Conservation (phyloP, 106 monocot genomes). For the Dactylorhiza incarnata region DNA sequence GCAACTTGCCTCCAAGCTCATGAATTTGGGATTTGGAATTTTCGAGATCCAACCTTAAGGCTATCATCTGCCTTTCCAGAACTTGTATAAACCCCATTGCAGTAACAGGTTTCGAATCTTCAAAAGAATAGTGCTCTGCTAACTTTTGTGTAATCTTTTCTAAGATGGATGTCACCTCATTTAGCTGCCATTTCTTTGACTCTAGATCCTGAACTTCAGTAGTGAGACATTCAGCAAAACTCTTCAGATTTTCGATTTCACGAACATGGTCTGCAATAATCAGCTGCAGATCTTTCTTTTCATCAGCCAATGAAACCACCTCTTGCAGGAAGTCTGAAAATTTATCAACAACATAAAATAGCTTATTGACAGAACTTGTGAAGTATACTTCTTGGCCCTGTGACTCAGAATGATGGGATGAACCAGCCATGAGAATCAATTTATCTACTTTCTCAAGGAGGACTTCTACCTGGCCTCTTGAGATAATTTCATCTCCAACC, state of each 20-base stretch:
- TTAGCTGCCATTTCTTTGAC: slow-evolving; percentile 34
- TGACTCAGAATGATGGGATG: slow-evolving; percentile 19
- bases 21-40: slow-evolving; percentile 52
- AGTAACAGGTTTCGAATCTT: slow-evolving; percentile 40
- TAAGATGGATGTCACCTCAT: slow-evolving; percentile 38
- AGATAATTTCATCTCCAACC: slow-evolving; percentile 20
- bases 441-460: slow-evolving; percentile 60
- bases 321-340: slow-evolving; percentile 30
- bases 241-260: slow-evolving; percentile 56
- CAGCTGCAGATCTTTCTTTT: slow-evolving; percentile 68
- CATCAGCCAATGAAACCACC: slow-evolving; percentile 27
- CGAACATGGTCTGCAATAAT: slow-evolving; percentile 28
- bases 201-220: slow-evolving; percentile 32
- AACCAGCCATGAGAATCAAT: slow-evolving; percentile 22
- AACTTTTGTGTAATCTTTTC: slow-evolving; percentile 55
- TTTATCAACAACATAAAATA: slow-evolving; percentile 57
- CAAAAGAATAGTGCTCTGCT: slow-evolving; percentile 33
- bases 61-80: slow-evolving; percentile 47
- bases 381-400: slow-evolving; percentile 13
- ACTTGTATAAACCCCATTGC: slow-evolving; percentile 34
- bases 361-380: slow-evolving; percentile 52
- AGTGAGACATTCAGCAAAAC: slow-evolving; percentile 28
- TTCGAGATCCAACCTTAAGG: slow-evolving; percentile 43
- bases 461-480: slow-evolving; percentile 35
- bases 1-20: slow-evolving; percentile 61